A percentile compares a stretch with the other conserved stretches of the same genome.
Evolutionary conservation across 768 basidiomycete genomes (phyloP).

Genomic region (Lactifluus echinatus): DNA sequence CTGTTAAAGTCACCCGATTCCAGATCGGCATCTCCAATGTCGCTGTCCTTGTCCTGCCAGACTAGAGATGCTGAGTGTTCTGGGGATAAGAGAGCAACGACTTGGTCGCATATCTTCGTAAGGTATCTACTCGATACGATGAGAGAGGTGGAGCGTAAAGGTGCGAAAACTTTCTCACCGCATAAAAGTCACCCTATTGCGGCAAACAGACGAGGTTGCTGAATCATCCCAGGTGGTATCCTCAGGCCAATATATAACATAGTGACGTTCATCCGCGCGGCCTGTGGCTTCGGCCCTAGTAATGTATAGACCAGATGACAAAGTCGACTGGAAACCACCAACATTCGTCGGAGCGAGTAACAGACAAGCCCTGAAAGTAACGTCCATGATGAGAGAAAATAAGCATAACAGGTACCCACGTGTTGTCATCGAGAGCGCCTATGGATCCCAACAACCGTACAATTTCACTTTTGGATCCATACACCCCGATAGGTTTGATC

Average conservation of each 20-base stretch:
- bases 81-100: slow-evolving; percentile 40
- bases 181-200: slow-evolving; percentile 56
- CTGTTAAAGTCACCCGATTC: slow-evolving; percentile 38
- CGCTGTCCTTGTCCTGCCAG: slow-evolving; percentile 31
- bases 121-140: not conserved
- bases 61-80: slow-evolving; percentile 38
- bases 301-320: not conserved
- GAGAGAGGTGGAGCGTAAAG: not conserved
- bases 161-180: slow-evolving; percentile 29
- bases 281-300: not conserved
- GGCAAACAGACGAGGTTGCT: slow-evolving; percentile 34
- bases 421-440: slow-evolving; percentile 29
- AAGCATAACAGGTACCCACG: slow-evolving; percentile 28
- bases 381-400: not conserved
- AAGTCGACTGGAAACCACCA: not conserved
- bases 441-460: slow-evolving; percentile 35
- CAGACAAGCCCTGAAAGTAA: slow-evolving; percentile 14
- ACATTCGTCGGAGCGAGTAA: slow-evolving; percentile 13
- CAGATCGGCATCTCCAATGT: slow-evolving; percentile 26
- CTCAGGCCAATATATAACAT: slow-evolving; percentile 56
- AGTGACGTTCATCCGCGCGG: slow-evolving; percentile 26
- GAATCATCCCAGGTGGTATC: slow-evolving; percentile 49
- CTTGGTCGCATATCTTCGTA: slow-evolving; percentile 39
- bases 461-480: slow-evolving; percentile 46
- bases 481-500: slow-evolving; percentile 46